A percentile compares a stretch with the other conserved stretches of the same genome.
Conservation (phyloP, 2,329 filamentous ascomycete genomes). For the Colletotrichum filicis region DNA sequence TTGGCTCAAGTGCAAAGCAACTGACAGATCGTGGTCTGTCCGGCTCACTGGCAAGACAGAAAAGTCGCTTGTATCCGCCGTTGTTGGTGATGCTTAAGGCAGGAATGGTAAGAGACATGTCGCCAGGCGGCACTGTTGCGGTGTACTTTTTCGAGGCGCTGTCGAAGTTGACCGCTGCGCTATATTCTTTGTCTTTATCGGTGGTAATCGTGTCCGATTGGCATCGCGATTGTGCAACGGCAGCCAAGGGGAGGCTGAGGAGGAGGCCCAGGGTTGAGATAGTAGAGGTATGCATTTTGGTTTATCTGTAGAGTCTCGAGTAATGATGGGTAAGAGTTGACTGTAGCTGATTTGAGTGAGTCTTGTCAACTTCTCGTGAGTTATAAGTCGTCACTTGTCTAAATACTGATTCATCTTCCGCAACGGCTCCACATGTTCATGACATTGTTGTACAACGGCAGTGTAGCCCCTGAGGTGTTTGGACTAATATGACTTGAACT, state of each 20-base stretch:
- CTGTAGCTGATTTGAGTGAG: too few species aligned
- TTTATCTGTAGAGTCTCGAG: neutral
- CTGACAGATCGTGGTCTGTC: neutral
- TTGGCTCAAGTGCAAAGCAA: neutral
- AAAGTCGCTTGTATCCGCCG: neutral
- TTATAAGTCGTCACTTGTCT: neutral
- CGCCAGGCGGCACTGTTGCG: neutral
- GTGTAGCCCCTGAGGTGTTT: neutral
- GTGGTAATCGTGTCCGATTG: neutral
- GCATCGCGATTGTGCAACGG: neutral
- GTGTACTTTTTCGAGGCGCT: neutral
- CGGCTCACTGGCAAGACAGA: neutral
- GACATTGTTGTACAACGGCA: neutral
- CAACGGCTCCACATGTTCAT: neutral
- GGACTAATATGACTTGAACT: neutral
- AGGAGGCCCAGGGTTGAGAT: neutral
- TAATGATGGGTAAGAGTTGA: too few species aligned
- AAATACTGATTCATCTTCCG: neutral
- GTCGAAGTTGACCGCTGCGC: neutral
- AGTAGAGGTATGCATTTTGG: neutral
- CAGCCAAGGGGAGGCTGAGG: neutral
- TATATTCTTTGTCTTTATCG: neutral
- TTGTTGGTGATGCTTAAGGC: slow-evolving; percentile 1
- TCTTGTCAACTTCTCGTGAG: too few species aligned
- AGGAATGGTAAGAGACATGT: neutral